Conservation (phyloP, 139 green algal genomes). For the Chlamydomonas sp. region DNA sequence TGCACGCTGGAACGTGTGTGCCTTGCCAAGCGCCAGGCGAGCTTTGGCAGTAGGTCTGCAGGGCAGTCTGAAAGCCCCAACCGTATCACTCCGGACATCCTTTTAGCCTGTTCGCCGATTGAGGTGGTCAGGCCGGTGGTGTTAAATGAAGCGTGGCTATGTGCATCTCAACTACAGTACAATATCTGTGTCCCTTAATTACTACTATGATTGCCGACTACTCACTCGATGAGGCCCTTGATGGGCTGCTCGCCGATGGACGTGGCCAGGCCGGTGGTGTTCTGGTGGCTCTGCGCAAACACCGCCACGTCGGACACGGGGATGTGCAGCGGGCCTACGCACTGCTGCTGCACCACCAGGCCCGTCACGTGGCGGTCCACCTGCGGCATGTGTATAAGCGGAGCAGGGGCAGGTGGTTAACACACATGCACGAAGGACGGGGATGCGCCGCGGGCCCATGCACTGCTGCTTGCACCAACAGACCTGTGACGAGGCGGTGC, state of each 20-base stretch:
- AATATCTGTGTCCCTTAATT: too few species aligned
- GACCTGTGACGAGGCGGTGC: conserved; percentile 87
- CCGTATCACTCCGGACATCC: too few species aligned
- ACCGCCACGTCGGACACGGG: conserved; percentile 94
- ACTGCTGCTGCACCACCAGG: conserved; percentile 98
- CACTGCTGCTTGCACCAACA: neutral
- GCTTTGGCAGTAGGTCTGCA: too few species aligned
- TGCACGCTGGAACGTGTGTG: too few species aligned
- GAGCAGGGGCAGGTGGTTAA: neutral
- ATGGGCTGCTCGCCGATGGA: conserved; percentile 96
- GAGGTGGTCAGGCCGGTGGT: too few species aligned
- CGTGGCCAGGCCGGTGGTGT: conserved; percentile 85
- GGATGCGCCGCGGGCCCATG: too few species aligned
- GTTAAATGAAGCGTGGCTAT: too few species aligned
- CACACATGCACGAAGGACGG: too few species aligned
- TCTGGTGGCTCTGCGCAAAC: conserved; percentile 86
- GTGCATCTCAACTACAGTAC: too few species aligned
- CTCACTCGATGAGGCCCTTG: conserved; percentile 91
- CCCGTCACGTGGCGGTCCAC: conserved; percentile 62
- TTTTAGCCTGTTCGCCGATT: too few species aligned
- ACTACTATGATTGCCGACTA: neutral
- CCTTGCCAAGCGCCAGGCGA: too few species aligned
- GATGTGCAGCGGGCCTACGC: conserved; percentile 92
- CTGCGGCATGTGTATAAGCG: neutral
- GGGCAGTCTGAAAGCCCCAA: too few species aligned